A percentile compares a stretch with the other conserved stretches of the same genome.
Conservation (phyloP, 176 grass and related monocot species). For the Oryza brachyantha region DNA sequence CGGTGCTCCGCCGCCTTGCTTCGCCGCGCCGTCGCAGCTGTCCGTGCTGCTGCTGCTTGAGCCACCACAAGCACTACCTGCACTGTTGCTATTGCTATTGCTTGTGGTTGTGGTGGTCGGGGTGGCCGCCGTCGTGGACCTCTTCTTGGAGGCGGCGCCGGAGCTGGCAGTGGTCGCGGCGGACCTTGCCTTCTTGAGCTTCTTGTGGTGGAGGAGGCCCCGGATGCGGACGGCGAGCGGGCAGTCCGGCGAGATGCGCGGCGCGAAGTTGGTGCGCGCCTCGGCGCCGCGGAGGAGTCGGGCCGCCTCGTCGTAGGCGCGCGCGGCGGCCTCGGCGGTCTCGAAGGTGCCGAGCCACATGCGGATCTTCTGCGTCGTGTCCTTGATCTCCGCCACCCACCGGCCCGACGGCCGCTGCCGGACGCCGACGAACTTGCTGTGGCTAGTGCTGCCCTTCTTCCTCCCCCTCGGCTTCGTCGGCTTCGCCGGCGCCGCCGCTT, state of each 20-base stretch:
- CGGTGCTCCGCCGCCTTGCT: constrained; percentile 16
- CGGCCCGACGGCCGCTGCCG: constrained; percentile 69
- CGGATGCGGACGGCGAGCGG: constrained; percentile 74
- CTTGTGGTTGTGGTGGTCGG: neutral
- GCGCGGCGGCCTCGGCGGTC: constrained; percentile 70
- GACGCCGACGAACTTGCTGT: constrained; percentile 89
- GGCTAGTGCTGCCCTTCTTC: constrained; percentile 52
- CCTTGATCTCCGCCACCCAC: constrained; percentile 98
- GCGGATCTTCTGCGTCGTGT: constrained; percentile 90
- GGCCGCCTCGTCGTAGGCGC: constrained; percentile 81
- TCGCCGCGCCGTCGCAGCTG: constrained; percentile 22
- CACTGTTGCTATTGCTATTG: constrained; percentile 22
- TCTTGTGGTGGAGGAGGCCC: constrained; percentile 75
- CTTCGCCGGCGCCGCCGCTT: constrained; percentile 40
- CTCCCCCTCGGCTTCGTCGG: constrained; percentile 54
- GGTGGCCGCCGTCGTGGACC: neutral
- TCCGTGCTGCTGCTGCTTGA: constrained; percentile 8
- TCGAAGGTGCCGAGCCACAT: constrained; percentile 98
- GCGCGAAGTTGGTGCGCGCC: constrained; percentile 79
- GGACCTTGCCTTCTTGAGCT: constrained; percentile 56
- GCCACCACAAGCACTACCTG: neutral
- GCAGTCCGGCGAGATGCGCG: constrained; percentile 46
- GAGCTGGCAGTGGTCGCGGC: neutral
- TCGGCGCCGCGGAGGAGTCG: constrained; percentile 82
- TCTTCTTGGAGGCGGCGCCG: neutral